Percentiles rank a stretch among this genome's conserved stretches.
These are phyloP conservation scores for Blastomyces parvus DNA, from an alignment of 2,329 filamentous ascomycete species.

Conservation along the genomic window DNA sequence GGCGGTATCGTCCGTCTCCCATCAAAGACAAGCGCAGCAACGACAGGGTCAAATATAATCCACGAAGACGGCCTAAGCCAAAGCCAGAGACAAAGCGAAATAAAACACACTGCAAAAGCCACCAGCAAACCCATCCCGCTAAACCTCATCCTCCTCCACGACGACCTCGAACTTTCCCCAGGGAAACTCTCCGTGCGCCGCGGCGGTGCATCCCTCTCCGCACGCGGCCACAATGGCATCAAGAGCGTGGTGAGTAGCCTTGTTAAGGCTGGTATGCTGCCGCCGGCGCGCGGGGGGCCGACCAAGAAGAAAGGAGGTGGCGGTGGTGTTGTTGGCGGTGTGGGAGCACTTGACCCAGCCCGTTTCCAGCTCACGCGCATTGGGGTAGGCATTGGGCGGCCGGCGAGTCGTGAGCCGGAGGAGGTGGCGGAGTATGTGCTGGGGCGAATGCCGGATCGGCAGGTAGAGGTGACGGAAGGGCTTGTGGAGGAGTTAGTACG, in stretches of 20 bases:
- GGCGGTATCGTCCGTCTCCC: not conserved
- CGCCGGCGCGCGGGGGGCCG: constrained; percentile 12
- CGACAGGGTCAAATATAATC: constrained; percentile 5
- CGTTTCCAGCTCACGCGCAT: constrained; percentile 46
- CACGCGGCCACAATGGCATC: constrained; percentile 65
- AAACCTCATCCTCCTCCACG: constrained; percentile 69
- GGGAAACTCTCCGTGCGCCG: constrained; percentile 57
- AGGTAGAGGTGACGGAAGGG: constrained; percentile 44
- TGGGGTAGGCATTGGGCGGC: constrained; percentile 80
- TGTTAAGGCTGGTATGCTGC: constrained; percentile 33
- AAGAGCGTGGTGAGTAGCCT: constrained; percentile 54
- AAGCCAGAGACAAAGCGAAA: not conserved
- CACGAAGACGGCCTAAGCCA: not conserved
- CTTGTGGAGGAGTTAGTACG: constrained; percentile 42
- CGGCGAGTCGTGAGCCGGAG: constrained; percentile 54
- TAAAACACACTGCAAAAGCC: constrained; percentile 9
- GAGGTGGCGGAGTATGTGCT: constrained; percentile 73
- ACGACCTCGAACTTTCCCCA: constrained; percentile 68
- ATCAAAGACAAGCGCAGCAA: not conserved
- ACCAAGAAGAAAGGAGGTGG: constrained; percentile 37
- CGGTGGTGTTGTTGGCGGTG: constrained; percentile 16
- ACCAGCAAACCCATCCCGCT: constrained; percentile 21
- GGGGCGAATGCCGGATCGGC: constrained; percentile 49
- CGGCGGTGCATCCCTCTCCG: constrained; percentile 49
- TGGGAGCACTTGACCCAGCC: not conserved